These are phyloP conservation scores for Sclerotinia minor DNA, from an alignment of 2,329 filamentous ascomycete species.

Conservation along the genomic window DNA sequence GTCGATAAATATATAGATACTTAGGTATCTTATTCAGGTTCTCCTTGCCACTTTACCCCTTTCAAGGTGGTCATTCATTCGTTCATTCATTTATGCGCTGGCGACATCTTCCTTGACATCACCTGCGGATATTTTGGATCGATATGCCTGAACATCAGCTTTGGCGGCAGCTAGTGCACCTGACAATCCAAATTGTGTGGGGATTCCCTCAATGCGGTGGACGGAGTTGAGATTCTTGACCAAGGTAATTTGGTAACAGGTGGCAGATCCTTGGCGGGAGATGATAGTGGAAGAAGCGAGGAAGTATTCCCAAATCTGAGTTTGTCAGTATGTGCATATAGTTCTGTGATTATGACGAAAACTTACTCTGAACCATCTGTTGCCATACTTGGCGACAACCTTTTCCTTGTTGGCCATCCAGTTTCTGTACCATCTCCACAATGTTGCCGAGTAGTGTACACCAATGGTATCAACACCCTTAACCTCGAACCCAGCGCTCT, in stretches of 20 bases:
- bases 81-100: conserved; percentile 20
- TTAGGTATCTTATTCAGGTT: background rate
- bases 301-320: conserved; percentile 79
- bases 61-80: conserved; percentile 8
- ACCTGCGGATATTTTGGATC: conserved; percentile 16
- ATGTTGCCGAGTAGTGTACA: conserved; percentile 93
- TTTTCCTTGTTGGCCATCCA: conserved; percentile 94
- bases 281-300: conserved; percentile 74
- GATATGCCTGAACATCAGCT: conserved; percentile 31
- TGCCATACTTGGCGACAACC: conserved; percentile 91
- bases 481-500: conserved; percentile 85
- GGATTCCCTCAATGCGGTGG: conserved; percentile 71
- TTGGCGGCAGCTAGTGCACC: conserved; percentile 55
- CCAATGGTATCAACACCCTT: conserved; percentile 92
- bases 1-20: conserved; percentile 9
- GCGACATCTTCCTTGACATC: conserved; percentile 15
- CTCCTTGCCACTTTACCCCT: conserved; percentile 1
- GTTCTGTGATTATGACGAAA: background rate
- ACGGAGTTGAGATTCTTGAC: conserved; percentile 84
- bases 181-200: conserved; percentile 63
- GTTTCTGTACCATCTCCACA: conserved; percentile 99
- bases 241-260: conserved; percentile 75
- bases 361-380: conserved; percentile 90
- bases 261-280: conserved; percentile 72
- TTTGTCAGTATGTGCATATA: conserved; percentile 27